phyloP scores from a whole-genome alignment of 768 basidiomycete genomes.

The Rhodotorula kratochvilovae region DNA sequence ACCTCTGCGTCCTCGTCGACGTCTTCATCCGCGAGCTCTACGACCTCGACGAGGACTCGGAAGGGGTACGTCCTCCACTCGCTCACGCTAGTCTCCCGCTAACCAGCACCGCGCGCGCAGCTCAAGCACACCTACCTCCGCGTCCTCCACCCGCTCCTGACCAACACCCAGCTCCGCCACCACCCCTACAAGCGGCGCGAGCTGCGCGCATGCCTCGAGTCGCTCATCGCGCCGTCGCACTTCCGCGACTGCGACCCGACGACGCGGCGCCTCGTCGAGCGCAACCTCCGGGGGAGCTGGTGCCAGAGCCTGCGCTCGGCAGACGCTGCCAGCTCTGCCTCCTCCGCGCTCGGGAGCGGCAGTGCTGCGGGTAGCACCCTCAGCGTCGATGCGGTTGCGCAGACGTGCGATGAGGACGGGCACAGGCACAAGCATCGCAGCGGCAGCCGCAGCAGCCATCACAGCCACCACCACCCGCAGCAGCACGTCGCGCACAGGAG shows the following conservation, averaged over 20 bases:
- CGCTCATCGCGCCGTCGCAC: constrained; percentile 61
- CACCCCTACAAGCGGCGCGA: constrained; percentile 87
- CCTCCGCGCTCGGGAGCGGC: neutral
- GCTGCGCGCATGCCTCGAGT: constrained; percentile 75
- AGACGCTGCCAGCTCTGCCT: neutral
- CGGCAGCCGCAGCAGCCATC: neutral
- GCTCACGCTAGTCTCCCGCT: neutral
- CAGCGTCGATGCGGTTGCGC: constrained; percentile 39
- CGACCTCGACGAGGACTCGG: constrained; percentile 86
- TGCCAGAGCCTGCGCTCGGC: constrained; percentile 37
- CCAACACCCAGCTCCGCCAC: constrained; percentile 80
- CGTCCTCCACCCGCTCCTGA: constrained; percentile 88
- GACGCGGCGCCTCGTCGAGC: constrained; percentile 82
- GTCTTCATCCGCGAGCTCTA: constrained; percentile 92
- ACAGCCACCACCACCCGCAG: neutral
- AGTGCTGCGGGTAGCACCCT: constrained; percentile 26
- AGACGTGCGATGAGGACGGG: constrained; percentile 6
- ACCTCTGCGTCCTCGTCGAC: constrained; percentile 89
- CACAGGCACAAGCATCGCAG: neutral
- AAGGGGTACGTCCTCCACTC: constrained; percentile 48
- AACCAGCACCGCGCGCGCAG: too few species aligned
- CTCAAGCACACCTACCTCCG: constrained; percentile 94
- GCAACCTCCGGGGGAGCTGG: constrained; percentile 84
- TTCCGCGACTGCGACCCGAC: constrained; percentile 76
- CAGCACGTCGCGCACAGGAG: neutral